Conservation (phyloP, 176 grass and related monocot genomes). For the Carex kokanica region DNA sequence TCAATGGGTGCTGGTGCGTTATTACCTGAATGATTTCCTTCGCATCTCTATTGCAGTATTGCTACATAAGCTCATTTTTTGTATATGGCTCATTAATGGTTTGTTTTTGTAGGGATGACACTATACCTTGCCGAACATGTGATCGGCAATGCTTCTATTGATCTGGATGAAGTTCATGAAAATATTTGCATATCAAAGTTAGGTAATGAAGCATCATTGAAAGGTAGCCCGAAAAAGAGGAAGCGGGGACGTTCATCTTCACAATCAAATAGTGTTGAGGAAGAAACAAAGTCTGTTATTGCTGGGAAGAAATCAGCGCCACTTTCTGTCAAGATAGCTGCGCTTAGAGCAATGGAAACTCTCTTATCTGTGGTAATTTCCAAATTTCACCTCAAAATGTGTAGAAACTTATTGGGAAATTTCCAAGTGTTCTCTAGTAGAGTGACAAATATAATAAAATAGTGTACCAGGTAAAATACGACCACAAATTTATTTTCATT, state of each 20-base stretch:
- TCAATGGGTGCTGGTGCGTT: slow-evolving; percentile 85
- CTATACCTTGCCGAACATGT: slow-evolving; percentile 62
- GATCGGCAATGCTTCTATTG: slow-evolving; percentile 66
- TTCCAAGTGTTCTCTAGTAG: neutral
- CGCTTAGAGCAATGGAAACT: slow-evolving; percentile 73
- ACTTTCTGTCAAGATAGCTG: slow-evolving; percentile 67
- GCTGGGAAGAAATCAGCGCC: slow-evolving; percentile 32
- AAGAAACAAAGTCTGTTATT: neutral
- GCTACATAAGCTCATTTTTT: slow-evolving; percentile 13
- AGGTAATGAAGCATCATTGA: slow-evolving; percentile 37
- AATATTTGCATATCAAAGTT: slow-evolving; percentile 36
- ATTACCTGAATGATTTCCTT: slow-evolving; percentile 25
- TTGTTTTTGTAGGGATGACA: slow-evolving; percentile 47
- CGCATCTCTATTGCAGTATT: neutral
- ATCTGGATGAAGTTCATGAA: slow-evolving; percentile 48
- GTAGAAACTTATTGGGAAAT: neutral
- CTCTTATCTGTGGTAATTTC: slow-evolving; percentile 72
- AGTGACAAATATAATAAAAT: neutral
- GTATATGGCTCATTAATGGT: neutral
- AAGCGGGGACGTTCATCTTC: slow-evolving; percentile 32
- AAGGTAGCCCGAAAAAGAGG: slow-evolving; percentile 63
- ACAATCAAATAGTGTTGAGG: slow-evolving; percentile 1
- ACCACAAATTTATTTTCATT: neutral
- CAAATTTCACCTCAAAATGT: slow-evolving; percentile 14
- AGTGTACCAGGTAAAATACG: neutral